A percentile compares a stretch with the other conserved stretches of the same genome.
phyloP scores from a whole-genome alignment of 768 basidiomycete species.

The Amanita rimosa region DNA sequence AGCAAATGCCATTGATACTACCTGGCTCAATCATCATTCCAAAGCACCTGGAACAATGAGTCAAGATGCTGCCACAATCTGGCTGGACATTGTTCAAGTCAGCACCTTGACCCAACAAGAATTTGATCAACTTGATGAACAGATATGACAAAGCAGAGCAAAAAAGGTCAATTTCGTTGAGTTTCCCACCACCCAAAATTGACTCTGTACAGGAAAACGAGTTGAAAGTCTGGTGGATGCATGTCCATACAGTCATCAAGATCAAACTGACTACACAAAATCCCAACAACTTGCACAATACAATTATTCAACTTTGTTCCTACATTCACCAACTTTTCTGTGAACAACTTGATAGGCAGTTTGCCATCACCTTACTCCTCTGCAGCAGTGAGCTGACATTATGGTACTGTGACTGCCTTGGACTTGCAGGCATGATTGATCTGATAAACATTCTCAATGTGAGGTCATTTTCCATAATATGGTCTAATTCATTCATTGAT shows the following conservation, averaged over 20 bases:
- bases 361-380: slow-evolving; percentile 4
- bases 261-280: neutral
- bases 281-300: neutral
- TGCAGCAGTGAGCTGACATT: slow-evolving; percentile 4
- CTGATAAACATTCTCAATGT: slow-evolving; percentile 8
- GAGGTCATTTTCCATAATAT: neutral
- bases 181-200: neutral
- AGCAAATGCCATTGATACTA: neutral
- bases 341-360: slow-evolving; percentile 9
- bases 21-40: neutral
- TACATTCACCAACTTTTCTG: slow-evolving; percentile 9
- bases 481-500: no score
- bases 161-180: neutral
- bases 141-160: neutral
- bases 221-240: neutral
- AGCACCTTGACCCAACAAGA: neutral
- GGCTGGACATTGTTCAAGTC: neutral
- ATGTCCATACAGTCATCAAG: neutral
- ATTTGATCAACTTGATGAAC: neutral
- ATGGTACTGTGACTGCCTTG: slow-evolving; percentile 6
- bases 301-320: neutral
- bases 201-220: neutral
- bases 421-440: slow-evolving; percentile 5
- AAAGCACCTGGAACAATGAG: neutral
- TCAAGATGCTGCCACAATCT: neutral